Percentiles rank a stretch among this genome's conserved stretches.
Conservation (phyloP, 352 stramenopile species). For the Blastocystis sp. region DNA sequence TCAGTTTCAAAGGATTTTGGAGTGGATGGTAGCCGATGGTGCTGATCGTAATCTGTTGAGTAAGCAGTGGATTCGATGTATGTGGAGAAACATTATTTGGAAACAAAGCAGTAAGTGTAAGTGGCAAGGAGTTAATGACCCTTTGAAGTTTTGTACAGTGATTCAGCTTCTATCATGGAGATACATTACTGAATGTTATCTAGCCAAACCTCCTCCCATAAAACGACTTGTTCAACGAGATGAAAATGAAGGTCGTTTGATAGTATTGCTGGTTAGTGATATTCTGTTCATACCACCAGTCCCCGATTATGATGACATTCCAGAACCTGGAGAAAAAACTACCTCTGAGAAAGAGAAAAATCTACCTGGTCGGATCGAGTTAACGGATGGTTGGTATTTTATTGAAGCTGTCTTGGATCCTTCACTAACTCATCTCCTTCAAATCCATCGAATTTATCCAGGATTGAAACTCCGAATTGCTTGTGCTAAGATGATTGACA, state of each 20-base stretch:
- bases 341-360: not conserved
- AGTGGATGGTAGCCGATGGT: not conserved
- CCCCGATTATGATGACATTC: not conserved
- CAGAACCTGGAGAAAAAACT: not conserved
- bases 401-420: conserved; percentile 27
- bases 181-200: not conserved
- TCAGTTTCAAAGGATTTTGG: not conserved
- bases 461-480: conserved; percentile 30
- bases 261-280: not conserved
- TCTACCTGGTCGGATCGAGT: not conserved
- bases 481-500: conserved; percentile 13
- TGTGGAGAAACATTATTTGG: conserved; percentile 11
- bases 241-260: conserved; percentile 1
- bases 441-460: conserved; percentile 13
- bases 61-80: not conserved
- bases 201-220: not conserved
- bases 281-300: not conserved
- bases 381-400: conserved; percentile 56
- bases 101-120: conserved; percentile 4
- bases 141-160: not conserved
- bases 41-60: not conserved
- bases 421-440: conserved; percentile 19
- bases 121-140: not conserved
- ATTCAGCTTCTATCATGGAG: not conserved
- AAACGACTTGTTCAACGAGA: conserved; percentile 19